These are phyloP conservation scores for Aspergillus egyptiacus DNA, from an alignment of 495 filamentous ascomycete species.

Conservation along the genomic window DNA sequence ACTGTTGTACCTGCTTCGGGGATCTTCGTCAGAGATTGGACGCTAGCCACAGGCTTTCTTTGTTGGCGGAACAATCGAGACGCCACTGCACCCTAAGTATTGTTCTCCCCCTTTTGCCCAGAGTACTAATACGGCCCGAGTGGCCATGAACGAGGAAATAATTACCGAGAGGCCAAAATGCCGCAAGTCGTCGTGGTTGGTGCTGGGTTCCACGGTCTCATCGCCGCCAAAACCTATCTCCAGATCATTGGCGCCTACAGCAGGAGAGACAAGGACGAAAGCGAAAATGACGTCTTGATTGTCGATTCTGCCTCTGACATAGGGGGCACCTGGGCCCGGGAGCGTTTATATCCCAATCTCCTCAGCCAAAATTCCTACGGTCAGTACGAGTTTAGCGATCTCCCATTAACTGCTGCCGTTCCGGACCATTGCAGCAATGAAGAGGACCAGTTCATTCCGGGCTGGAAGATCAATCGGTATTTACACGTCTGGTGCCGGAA, in stretches of 20 bases:
- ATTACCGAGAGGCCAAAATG: neutral
- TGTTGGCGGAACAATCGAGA: neutral
- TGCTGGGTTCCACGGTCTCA: conserved; percentile 45
- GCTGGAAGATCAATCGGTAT: conserved; percentile 56
- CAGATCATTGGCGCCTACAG: conserved; percentile 30
- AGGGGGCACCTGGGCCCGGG: conserved; percentile 60
- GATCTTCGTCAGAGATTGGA: neutral
- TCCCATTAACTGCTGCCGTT: conserved; percentile 46
- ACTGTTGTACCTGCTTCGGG: neutral
- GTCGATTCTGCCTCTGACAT: conserved; percentile 46
- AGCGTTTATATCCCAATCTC: conserved; percentile 51
- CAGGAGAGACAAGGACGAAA: neutral
- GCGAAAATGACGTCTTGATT: conserved; percentile 25
- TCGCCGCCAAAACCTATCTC: conserved; percentile 53
- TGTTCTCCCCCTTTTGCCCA: neutral
- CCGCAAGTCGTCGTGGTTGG: conserved; percentile 1
- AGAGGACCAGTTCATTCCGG: conserved; percentile 58
- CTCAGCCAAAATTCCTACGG: conserved; percentile 33
- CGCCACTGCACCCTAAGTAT: neutral
- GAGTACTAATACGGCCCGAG: neutral
- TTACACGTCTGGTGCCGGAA: conserved; percentile 51
- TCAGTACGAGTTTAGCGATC: conserved; percentile 47
- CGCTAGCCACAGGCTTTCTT: neutral
- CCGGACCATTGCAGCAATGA: conserved; percentile 23
- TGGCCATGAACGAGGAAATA: neutral